phyloP scores from a whole-genome alignment of 257 asterid genomes.

The Ilex asprella region DNA sequence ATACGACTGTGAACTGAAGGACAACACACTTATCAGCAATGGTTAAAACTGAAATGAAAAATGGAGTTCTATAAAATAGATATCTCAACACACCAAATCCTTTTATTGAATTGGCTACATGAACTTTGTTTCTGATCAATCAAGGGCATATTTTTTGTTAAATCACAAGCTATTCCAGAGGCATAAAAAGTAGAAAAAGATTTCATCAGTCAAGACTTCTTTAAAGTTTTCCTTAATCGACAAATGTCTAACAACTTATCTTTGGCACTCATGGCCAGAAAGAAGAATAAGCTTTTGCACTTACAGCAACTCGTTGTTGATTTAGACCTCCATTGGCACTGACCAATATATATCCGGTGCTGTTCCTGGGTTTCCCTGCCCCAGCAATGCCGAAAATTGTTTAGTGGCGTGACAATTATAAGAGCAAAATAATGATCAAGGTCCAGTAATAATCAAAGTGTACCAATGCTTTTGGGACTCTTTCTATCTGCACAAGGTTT shows the following conservation, averaged over 20 bases:
- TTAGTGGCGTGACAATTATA: constrained; percentile 7
- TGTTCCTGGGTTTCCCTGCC: constrained; percentile 47
- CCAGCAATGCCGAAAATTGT: constrained; percentile 28
- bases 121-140: neutral
- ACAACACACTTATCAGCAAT: neutral
- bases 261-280: neutral
- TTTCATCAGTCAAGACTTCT: too few relatives aligned
- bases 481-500: constrained; percentile 67
- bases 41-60: neutral
- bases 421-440: neutral
- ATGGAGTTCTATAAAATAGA: neutral
- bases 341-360: constrained; percentile 59
- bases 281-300: constrained; percentile 9
- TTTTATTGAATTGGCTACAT: neutral
- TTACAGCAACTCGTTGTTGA: constrained; percentile 94
- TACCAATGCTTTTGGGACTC: constrained; percentile 34
- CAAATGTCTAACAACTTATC: neutral
- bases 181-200: neutral
- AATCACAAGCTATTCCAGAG: neutral
- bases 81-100: too few relatives aligned
- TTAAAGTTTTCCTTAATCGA: neutral
- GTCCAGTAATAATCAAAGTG: neutral
- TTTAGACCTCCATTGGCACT: constrained; percentile 95
- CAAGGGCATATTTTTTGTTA: neutral
- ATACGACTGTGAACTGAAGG: neutral